Percentiles rank a stretch among this genome's conserved stretches.
These are phyloP conservation scores for Prunus mongolica DNA, from an alignment of 306 rosid species.

Conservation along the genomic window DNA sequence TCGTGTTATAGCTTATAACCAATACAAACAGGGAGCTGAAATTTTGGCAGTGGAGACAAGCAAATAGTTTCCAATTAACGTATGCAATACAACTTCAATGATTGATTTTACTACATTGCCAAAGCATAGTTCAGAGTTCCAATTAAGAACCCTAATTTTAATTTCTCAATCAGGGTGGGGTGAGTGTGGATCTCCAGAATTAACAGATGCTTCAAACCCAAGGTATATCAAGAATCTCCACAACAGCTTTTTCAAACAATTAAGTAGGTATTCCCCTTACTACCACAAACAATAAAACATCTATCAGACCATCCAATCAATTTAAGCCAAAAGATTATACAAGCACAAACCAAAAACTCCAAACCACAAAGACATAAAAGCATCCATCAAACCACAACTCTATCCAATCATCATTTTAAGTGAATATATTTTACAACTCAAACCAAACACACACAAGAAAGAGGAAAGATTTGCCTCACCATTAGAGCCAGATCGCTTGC, in stretches of 20 bases:
- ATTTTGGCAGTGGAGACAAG: background rate
- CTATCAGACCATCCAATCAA: background rate
- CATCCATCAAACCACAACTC: background rate
- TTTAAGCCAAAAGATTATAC: background rate
- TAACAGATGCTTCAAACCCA: background rate
- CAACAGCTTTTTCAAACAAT: too few relatives aligned
- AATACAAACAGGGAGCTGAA: background rate
- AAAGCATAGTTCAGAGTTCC: background rate
- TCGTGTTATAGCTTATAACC: background rate
- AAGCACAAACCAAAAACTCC: too few relatives aligned
- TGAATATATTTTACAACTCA: background rate
- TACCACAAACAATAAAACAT: too few relatives aligned
- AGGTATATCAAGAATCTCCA: background rate
- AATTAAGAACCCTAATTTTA: background rate
- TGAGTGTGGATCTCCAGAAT: background rate
- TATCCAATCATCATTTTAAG: background rate
- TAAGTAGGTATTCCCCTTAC: too few relatives aligned
- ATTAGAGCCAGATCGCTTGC: constrained; percentile 65
- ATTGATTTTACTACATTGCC: background rate
- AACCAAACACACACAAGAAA: background rate
- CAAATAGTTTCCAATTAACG: background rate
- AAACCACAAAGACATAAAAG: background rate
- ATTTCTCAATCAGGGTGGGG: background rate
- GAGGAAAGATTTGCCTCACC: constrained; percentile 44
- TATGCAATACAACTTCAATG: background rate